A percentile compares a stretch with the other conserved stretches of the same genome.
Conservation (phyloP, 176 grass and related monocot genomes). For the Ensete glaucum region DNA sequence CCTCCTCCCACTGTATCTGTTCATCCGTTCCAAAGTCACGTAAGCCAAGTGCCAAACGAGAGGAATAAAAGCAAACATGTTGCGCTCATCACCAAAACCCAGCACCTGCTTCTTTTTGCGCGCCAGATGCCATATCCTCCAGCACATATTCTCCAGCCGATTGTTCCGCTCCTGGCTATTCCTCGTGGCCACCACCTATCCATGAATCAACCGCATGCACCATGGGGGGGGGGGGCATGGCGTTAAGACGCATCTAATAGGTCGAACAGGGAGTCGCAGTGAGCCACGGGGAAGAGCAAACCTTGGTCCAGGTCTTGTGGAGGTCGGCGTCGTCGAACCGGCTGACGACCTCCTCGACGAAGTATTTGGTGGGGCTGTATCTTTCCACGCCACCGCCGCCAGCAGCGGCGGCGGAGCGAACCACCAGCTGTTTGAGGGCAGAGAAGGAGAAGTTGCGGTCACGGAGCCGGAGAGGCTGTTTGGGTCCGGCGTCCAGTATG, state of each 20-base stretch:
- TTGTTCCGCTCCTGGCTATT: conserved; percentile 81
- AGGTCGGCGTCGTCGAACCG: conserved; percentile 81
- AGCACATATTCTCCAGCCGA: conserved; percentile 80
- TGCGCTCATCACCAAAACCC: too few species aligned
- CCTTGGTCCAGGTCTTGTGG: conserved; percentile 96
- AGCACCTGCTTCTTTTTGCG: conserved; percentile 83
- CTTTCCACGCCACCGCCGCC: conserved; percentile 11
- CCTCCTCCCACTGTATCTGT: conserved; percentile 41
- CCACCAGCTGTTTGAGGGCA: conserved; percentile 16
- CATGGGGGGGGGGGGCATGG: too few species aligned
- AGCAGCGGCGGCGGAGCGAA: not conserved
- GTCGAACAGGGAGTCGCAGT: not conserved
- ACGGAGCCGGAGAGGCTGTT: conserved; percentile 9
- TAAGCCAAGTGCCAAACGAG: too few species aligned
- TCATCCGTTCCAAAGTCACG: not conserved
- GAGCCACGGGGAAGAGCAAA: not conserved
- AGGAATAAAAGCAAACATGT: not conserved
- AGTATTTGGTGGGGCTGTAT: conserved; percentile 84
- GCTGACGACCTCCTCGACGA: conserved; percentile 90
- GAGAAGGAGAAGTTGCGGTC: conserved; percentile 30
- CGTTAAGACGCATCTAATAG: too few species aligned
- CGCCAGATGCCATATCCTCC: conserved; percentile 91
- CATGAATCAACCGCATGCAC: not conserved
- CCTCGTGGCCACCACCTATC: conserved; percentile 76
- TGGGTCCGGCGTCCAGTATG: conserved; percentile 65